These are phyloP conservation scores for Macrolepiota fuliginosa DNA, from an alignment of 768 basidiomycete species.

Conservation along the genomic window DNA sequence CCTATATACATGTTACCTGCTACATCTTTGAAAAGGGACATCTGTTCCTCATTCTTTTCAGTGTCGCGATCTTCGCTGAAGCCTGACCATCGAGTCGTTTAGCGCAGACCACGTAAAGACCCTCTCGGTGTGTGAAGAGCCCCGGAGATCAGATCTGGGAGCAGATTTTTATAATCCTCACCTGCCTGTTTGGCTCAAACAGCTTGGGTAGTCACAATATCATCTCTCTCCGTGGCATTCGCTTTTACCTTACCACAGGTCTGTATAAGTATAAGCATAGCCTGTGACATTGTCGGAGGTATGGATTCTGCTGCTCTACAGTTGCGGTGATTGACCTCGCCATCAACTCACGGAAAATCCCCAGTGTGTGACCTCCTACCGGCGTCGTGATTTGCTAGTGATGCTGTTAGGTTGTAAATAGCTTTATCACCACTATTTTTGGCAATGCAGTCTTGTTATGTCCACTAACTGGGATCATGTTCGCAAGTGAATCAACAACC, in stretches of 20 bases:
- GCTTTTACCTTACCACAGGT: too few species aligned
- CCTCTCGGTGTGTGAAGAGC: neutral
- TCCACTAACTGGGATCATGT: conserved; percentile 25
- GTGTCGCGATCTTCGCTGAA: conserved; percentile 13
- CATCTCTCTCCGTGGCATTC: too few species aligned
- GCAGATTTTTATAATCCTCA: too few species aligned
- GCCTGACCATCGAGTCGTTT: too few species aligned
- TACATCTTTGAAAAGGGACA: conserved; percentile 26
- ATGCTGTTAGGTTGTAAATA: conserved; percentile 14
- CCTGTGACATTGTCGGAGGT: too few species aligned
- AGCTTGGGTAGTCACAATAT: too few species aligned
- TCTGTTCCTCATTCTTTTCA: neutral
- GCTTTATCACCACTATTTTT: conserved; percentile 27
- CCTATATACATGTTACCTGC: conserved; percentile 41
- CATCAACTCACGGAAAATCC: neutral
- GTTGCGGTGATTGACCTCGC: too few species aligned
- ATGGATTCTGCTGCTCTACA: too few species aligned
- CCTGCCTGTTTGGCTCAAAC: too few species aligned
- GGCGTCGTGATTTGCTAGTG: neutral
- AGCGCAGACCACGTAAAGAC: neutral
- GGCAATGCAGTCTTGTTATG: conserved; percentile 28
- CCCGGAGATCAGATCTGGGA: neutral
- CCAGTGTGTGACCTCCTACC: neutral
- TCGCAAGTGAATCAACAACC: neutral
- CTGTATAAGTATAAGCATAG: too few species aligned